Conservation (phyloP, 345 rosid genomes). For the Rhodomyrtus tomentosa region DNA sequence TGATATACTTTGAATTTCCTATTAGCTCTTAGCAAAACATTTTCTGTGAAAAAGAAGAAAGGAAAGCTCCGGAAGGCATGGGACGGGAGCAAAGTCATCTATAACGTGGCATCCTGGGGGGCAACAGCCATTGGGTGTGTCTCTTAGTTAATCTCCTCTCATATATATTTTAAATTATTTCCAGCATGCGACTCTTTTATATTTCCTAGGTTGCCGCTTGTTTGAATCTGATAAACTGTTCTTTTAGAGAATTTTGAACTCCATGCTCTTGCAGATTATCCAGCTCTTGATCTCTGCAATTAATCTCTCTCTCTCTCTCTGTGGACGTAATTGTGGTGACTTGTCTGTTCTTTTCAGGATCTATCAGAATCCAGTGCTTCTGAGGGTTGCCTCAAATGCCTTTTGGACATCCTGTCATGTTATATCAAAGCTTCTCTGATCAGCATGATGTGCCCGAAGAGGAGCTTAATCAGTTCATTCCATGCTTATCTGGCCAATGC, state of each 20-base stretch:
- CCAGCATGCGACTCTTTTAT: background rate
- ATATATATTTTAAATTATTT: background rate
- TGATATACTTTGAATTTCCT: slow-evolving; percentile 2
- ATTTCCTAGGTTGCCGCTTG: background rate
- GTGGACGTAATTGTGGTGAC: background rate
- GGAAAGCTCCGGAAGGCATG: slow-evolving; percentile 98
- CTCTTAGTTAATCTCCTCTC: background rate
- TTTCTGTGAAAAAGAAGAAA: slow-evolving; percentile 68
- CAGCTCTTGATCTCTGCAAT: background rate
- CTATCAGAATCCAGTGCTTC: slow-evolving; percentile 81
- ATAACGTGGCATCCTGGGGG: slow-evolving; percentile 96
- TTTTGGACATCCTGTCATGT: slow-evolving; percentile 86
- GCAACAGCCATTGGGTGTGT: slow-evolving; percentile 90
- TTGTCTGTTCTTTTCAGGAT: slow-evolving; percentile 35
- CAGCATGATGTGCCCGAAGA: background rate
- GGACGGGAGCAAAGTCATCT: slow-evolving; percentile 95
- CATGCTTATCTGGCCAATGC: slow-evolving; percentile 13
- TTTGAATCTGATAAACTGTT: background rate
- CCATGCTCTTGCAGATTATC: background rate
- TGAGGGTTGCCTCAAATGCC: slow-evolving; percentile 70
- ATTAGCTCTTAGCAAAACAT: slow-evolving; percentile 82
- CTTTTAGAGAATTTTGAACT: background rate
- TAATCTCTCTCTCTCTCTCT: background rate
- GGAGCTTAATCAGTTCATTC: slow-evolving; percentile 7
- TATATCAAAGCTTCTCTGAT: slow-evolving; percentile 78